Base-by-base conservation (phyloP, 441 rosid genomes). In the Brassica balearica region DNA sequence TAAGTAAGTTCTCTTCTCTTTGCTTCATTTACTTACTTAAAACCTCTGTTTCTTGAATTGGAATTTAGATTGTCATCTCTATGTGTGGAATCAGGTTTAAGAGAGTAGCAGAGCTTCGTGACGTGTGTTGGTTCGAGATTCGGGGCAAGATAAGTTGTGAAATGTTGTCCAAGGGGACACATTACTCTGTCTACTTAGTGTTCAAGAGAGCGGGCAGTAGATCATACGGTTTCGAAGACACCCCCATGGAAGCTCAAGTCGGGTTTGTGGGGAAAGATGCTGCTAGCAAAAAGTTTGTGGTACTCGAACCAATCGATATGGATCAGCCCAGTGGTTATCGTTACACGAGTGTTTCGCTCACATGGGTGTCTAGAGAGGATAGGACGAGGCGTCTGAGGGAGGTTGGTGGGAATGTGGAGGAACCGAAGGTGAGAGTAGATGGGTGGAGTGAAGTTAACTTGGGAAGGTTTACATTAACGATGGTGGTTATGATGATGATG, bases 91-190 rank as follows among this genome's bases (percentile, higher is more conserved):
- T 55, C 64, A 89, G 96, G 78, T 93, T 91, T 61, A 79, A 75
- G 32, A 87, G 85, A 71, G 94, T 88, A 14, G 92, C 94, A 1
- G 84, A 83, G 85, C 87, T 94, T 22, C 41, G 76, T 0, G 1
- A 12, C 7, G 96, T 88, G 2, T 87, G 90, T 36, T 77, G 93
- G 98, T 63, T 92, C 11, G 91, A 89, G 65, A 81, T 92, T 32
- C 69, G 75, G 0, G 92, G 94, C 3, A 87, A 17, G 64, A 86
- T 94, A 8, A 77, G 73, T 0, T 77, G 83, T 5, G 0, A 27
- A 10, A 36, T 84, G 82, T 70, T 94, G 68, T 92, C 97, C 0
- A 83, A 83, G 0, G 9, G 43, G 6, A 89, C 89, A 0, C 71
- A 8, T 6, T 92, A 92, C 51, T 71, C 79, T 4, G 88, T 86